Evolutionary conservation across 345 rosid species (phyloP), one percentile per base, ranked within the genome.

Genomic region (Gossypium turneri): DNA sequence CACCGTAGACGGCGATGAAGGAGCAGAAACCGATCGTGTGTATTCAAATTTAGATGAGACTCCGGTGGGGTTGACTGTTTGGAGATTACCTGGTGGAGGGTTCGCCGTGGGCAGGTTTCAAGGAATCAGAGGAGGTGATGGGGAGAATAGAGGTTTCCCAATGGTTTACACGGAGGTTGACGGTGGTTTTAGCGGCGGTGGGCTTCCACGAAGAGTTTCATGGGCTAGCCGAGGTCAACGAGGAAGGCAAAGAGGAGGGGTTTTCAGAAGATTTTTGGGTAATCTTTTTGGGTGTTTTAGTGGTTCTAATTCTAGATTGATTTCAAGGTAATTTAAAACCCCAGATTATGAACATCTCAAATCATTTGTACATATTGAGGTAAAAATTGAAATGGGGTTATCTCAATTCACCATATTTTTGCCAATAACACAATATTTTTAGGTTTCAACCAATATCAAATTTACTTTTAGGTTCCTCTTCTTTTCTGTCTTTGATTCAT

Each of bases 21-120:
- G 9, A 2, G 57, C 1, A 2, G 50, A 64, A 22, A 38, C n/a
- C 7, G 60, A 41, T 27, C 71, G 2, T 41, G 60, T 25, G 47
- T 52, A 27, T 70, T 70, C 41, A 17, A 78, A 2, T 64, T 73
- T 13, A 1, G 90, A 85, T 34, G 90, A 85, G 2, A 47, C 29
- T 17, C 85, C 93, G 1, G 93, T 88, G 3, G 99, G 98, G 3
- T 72, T 95, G 76, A 93, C 99, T 3, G 91, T 95, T 55, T 95
- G 99, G 98, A 88, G 99, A 74, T 67, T 95, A 3, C 99, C 98
- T 0, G 97, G 97, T 0, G 99, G 99, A 2, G 98, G 98, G 59
- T 93, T 87, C 22, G 99, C 99, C 0, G 99, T 95, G 22, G 98
- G 99, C 77, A 85, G 97, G 80, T 91, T 95, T 67, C 82, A 84